Percentiles rank a stretch among this genome's conserved stretches.
These are phyloP conservation scores for Gelatoporia subvermispora DNA, from an alignment of 768 basidiomycete species.

Conservation along the genomic window DNA sequence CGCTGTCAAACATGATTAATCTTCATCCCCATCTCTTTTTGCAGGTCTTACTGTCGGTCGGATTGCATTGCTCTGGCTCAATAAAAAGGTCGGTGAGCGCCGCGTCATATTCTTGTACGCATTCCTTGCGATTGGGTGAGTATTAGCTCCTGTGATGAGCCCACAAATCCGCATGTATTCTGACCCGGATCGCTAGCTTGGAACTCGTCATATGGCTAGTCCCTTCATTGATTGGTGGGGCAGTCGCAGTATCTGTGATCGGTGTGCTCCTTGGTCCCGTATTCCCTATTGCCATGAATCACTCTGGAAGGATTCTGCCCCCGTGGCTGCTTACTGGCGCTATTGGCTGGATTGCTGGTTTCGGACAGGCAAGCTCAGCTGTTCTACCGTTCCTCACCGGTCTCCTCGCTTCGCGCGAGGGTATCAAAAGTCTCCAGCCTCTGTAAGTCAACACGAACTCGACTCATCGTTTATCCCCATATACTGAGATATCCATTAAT, in stretches of 20 bases:
- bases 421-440: slow-evolving; percentile 43
- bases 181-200: slow-evolving; percentile 30
- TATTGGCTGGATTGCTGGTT: slow-evolving; percentile 50
- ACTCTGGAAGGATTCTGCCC: slow-evolving; percentile 39
- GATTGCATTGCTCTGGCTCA: slow-evolving; percentile 46
- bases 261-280: slow-evolving; percentile 49
- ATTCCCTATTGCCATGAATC: slow-evolving; percentile 40
- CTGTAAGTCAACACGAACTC: slow-evolving; percentile 30
- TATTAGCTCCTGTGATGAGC: not conserved
- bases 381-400: slow-evolving; percentile 49
- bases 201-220: slow-evolving; percentile 57
- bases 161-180: not conserved
- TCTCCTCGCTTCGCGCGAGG: slow-evolving; percentile 34
- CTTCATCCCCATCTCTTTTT: not conserved
- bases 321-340: slow-evolving; percentile 34
- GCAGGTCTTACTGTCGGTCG: slow-evolving; percentile 50
- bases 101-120: slow-evolving; percentile 33
- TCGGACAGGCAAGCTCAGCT: slow-evolving; percentile 48
- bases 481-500: not conserved
- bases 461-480: not conserved
- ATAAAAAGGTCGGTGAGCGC: slow-evolving; percentile 35
- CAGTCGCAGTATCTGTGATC: slow-evolving; percentile 48
- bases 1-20: not conserved
- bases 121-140: slow-evolving; percentile 32
- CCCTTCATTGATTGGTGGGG: slow-evolving; percentile 47